Evolutionary conservation across 257 asterid species (phyloP).

Genomic region (Rubia yunnanensis): DNA sequence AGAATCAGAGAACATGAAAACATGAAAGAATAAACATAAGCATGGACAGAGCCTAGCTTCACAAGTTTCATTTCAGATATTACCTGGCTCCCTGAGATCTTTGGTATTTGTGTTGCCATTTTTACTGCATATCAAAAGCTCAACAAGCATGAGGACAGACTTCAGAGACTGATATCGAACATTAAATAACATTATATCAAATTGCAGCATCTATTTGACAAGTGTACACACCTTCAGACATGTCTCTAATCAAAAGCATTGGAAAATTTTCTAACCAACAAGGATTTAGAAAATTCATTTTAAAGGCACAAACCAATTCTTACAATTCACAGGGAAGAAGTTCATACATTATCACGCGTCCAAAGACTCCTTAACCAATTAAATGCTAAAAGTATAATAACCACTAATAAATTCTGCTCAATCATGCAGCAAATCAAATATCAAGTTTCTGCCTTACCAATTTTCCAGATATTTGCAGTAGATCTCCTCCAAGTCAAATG

Average conservation of each 20-base stretch:
- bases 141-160: conserved; percentile 25
- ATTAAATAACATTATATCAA: background rate
- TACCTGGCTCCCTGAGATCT: conserved; percentile 37
- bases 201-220: background rate
- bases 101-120: conserved; percentile 18
- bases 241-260: background rate
- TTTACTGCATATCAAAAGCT: conserved; percentile 34
- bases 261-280: background rate
- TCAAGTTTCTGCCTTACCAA: conserved; percentile 29
- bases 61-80: background rate
- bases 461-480: conserved; percentile 41
- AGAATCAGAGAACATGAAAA: conserved; percentile 11
- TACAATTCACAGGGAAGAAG: background rate
- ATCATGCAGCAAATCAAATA: background rate
- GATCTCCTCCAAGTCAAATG: conserved; percentile 52
- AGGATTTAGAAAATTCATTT: background rate
- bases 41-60: background rate
- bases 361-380: background rate
- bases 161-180: background rate
- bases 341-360: background rate
- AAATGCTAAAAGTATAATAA: background rate
- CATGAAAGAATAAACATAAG: background rate
- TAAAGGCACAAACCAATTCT: background rate
- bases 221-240: background rate
- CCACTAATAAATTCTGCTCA: background rate